Percentiles rank a stretch among this genome's conserved stretches.
These are phyloP conservation scores for Nothophaeocryptopus gaeumannii DNA, from an alignment of 2,329 filamentous ascomycete species.

Conservation along the genomic window DNA sequence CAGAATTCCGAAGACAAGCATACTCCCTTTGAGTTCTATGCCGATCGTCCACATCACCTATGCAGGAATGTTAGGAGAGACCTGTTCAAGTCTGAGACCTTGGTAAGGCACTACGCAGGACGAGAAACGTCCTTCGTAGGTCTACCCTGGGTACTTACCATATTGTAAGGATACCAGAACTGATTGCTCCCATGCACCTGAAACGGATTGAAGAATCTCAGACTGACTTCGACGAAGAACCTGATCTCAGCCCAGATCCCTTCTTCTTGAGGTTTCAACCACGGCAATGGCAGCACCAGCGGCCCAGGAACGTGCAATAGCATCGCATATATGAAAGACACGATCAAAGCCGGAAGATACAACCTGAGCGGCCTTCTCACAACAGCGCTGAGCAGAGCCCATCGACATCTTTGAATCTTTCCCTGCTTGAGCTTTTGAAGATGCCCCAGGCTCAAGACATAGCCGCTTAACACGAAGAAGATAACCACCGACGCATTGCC, in stretches of 20 bases:
- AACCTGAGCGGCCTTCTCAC: constrained; percentile 18
- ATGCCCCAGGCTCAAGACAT: constrained; percentile 39
- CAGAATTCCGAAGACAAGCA: constrained; percentile 55
- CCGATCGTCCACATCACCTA: constrained; percentile 62
- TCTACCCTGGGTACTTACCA: not conserved
- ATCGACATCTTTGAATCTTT: constrained; percentile 2
- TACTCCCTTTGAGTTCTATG: constrained; percentile 60
- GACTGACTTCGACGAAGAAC: not conserved
- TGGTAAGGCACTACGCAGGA: constrained; percentile 8
- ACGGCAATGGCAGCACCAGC: constrained; percentile 31
- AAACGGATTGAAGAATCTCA: constrained; percentile 9
- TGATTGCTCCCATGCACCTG: not conserved
- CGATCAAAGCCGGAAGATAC: constrained; percentile 10
- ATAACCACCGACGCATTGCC: constrained; percentile 57
- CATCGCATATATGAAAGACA: constrained; percentile 21
- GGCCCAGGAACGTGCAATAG: constrained; percentile 19
- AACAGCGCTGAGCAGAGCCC: constrained; percentile 3
- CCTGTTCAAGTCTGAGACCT: not conserved
- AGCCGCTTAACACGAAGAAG: constrained; percentile 53
- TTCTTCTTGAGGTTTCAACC: not conserved
- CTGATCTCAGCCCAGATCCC: not conserved
- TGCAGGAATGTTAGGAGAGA: constrained; percentile 11
- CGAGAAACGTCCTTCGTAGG: not conserved
- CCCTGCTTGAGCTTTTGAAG: constrained; percentile 14
- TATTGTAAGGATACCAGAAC: constrained; percentile 11